phyloP scores from a whole-genome alignment of 2,329 filamentous ascomycete species.

The Aaosphaeria arxii region DNA sequence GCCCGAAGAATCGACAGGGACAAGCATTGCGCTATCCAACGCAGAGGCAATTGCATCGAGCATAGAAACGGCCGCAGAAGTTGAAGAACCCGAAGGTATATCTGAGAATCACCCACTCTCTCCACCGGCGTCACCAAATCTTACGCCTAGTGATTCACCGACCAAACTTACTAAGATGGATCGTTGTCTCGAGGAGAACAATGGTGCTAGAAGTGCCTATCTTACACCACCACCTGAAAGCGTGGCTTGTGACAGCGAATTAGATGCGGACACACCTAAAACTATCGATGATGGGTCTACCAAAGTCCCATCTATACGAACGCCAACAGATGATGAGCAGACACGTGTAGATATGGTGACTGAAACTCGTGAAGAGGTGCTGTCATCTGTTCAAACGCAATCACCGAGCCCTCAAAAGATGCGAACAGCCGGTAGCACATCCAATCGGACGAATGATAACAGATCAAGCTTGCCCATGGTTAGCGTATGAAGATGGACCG shows the following conservation, averaged over 20 bases:
- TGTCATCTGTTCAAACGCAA: neutral
- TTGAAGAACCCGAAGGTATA: neutral
- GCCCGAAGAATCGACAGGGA: slow-evolving; percentile 4
- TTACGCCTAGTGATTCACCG: slow-evolving; percentile 2
- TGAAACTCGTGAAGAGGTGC: neutral
- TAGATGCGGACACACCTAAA: neutral
- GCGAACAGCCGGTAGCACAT: slow-evolving; percentile 4
- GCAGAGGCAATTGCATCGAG: neutral
- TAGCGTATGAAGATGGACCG: neutral
- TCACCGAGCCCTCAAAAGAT: slow-evolving; percentile 2
- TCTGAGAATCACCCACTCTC: neutral
- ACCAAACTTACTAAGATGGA: neutral
- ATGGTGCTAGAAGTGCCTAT: slow-evolving; percentile 1
- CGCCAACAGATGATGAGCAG: slow-evolving; percentile 19
- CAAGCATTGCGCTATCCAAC: slow-evolving; percentile 14
- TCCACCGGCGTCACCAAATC: neutral
- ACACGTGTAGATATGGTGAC: slow-evolving; percentile 1
- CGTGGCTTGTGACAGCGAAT: no score
- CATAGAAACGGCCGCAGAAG: slow-evolving; percentile 5
- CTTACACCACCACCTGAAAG: slow-evolving; percentile 9
- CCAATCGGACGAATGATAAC: neutral
- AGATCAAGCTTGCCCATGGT: slow-evolving; percentile 2
- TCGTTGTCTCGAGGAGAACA: neutral
- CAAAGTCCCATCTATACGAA: slow-evolving; percentile 17
- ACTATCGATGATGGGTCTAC: slow-evolving; percentile 12